A percentile compares a stretch with the other conserved stretches of the same genome.
These are phyloP conservation scores for Cymbidium sinense DNA, from an alignment of 106 monocot genomes.

Conservation along the genomic window DNA sequence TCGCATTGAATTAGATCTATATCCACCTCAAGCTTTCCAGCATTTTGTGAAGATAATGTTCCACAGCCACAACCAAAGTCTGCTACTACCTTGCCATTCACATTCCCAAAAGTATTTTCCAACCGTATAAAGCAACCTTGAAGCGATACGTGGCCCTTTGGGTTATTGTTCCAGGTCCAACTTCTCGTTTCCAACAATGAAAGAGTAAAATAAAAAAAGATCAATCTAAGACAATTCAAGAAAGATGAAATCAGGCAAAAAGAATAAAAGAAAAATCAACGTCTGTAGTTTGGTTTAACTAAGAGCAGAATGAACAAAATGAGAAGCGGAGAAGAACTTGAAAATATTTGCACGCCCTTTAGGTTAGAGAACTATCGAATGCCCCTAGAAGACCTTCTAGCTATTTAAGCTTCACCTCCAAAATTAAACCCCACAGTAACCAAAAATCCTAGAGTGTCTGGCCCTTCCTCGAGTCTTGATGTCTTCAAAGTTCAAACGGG, in stretches of 20 bases:
- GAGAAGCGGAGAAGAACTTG: background rate
- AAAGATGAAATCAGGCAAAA: background rate
- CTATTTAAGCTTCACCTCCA: constrained; percentile 7
- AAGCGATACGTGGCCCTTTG: constrained; percentile 82
- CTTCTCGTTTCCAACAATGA: constrained; percentile 23
- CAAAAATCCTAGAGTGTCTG: constrained; percentile 4
- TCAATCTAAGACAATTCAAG: background rate
- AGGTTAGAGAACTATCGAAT: constrained; percentile 13
- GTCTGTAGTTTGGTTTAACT: background rate
- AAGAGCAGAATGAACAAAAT: background rate
- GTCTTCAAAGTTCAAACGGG: background rate
- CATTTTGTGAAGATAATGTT: constrained; percentile 81
- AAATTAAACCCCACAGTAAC: background rate
- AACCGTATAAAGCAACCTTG: constrained; percentile 82
- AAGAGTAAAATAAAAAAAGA: background rate
- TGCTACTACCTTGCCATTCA: constrained; percentile 80
- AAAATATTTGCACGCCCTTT: background rate
- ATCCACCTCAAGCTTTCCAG: constrained; percentile 76
- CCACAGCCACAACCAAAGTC: constrained; percentile 99
- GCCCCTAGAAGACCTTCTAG: constrained; percentile 6
- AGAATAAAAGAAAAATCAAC: background rate
- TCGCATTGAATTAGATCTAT: constrained; percentile 65
- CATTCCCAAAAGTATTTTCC: constrained; percentile 75
- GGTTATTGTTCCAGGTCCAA: constrained; percentile 94
- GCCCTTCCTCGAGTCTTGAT: background rate